Percentiles rank a stretch among this genome's conserved stretches.
phyloP scores from a whole-genome alignment of 352 stramenopile genomes.

The Phytopythium kandeliae region DNA sequence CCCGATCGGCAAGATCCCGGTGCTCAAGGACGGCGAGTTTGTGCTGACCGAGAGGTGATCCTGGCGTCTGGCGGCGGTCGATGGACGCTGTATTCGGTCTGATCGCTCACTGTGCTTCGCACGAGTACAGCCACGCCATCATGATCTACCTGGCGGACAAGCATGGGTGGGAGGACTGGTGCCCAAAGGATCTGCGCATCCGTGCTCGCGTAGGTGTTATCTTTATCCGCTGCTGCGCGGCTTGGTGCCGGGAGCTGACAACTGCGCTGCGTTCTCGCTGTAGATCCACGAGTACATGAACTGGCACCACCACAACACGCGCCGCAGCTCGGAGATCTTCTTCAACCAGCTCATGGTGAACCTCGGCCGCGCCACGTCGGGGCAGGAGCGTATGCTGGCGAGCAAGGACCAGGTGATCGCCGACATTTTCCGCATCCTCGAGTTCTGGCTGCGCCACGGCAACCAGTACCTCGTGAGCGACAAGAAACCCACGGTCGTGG shows the following conservation, averaged over 20 bases:
- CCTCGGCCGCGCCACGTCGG: slow-evolving; percentile 34
- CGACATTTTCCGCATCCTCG: slow-evolving; percentile 54
- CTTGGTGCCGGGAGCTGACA: neutral
- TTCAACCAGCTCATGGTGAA: slow-evolving; percentile 59
- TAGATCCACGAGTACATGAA: slow-evolving; percentile 80
- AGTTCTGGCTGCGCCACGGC: slow-evolving; percentile 59
- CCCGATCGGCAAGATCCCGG: slow-evolving; percentile 62
- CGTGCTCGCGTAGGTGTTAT: slow-evolving; percentile 50
- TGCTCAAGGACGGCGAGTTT: slow-evolving; percentile 64
- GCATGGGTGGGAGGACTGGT: slow-evolving; percentile 58
- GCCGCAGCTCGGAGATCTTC: slow-evolving; percentile 55
- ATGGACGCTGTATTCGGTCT: no score
- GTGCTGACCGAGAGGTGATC: slow-evolving; percentile 59
- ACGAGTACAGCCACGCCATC: slow-evolving; percentile 64
- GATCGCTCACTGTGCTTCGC: no score
- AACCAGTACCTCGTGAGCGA: slow-evolving; percentile 58
- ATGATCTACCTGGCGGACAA: slow-evolving; percentile 72
- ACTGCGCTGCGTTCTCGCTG: neutral
- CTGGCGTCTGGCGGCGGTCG: no score
- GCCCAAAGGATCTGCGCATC: slow-evolving; percentile 51
- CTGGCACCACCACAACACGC: slow-evolving; percentile 74
- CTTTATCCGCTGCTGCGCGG: no score
- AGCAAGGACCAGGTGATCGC: slow-evolving; percentile 49
- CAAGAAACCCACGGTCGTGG: slow-evolving; percentile 47
- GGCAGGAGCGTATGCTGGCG: slow-evolving; percentile 39